Conservation (phyloP, 495 filamentous ascomycete genomes). For the Choiromyces venosus region DNA sequence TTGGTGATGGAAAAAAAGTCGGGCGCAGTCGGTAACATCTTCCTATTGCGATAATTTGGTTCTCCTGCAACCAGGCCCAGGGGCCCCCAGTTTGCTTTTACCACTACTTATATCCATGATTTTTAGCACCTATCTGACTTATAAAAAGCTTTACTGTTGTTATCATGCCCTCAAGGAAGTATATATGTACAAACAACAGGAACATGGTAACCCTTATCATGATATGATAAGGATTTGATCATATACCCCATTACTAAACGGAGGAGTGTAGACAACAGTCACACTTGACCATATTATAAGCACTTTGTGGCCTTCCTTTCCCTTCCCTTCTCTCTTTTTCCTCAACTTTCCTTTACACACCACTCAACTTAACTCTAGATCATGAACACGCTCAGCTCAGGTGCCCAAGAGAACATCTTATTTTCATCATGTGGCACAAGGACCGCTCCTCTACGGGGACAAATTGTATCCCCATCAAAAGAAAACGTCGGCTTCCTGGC, state of each 20-base stretch:
- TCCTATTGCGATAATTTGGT: no score
- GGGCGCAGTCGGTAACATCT: no score
- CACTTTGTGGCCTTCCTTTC: neutral
- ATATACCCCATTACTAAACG: neutral
- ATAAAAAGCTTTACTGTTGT: no score
- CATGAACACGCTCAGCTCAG: neutral
- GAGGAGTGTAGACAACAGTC: neutral
- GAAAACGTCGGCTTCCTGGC: neutral
- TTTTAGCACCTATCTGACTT: no score
- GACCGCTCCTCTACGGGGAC: neutral
- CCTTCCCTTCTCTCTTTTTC: neutral
- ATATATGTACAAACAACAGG: neutral
- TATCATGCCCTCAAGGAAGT: no score
- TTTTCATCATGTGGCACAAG: neutral
- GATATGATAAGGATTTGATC: neutral
- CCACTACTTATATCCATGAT: no score
- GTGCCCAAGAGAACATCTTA: neutral
- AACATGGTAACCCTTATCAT: neutral
- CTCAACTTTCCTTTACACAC: neutral
- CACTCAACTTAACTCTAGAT: neutral
- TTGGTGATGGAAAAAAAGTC: no score
- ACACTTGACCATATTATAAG: neutral
- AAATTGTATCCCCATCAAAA: neutral
- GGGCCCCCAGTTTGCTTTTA: no score
- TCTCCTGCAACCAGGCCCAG: no score